A percentile compares a stretch with the other conserved stretches of the same genome.
phyloP scores from a whole-genome alignment of 2,329 filamentous ascomycete species.

The Westerdykella aurantiaca region DNA sequence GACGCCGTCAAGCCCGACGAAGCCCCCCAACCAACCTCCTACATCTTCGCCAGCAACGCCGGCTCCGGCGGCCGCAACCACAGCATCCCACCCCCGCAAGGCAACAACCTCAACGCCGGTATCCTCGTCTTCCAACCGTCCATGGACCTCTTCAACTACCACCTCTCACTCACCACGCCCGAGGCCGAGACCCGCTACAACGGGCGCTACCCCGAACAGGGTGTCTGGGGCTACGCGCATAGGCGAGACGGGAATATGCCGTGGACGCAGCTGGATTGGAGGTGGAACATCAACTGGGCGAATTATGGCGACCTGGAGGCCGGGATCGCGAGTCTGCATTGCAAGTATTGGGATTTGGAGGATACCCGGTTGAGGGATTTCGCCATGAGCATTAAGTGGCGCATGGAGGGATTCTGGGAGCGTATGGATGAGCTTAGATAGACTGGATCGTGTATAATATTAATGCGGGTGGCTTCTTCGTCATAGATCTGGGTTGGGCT shows the following conservation, averaged over 20 bases:
- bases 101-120: slow-evolving; percentile 36
- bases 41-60: slow-evolving; percentile 38
- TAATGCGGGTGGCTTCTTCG: no score
- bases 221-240: slow-evolving; percentile 43
- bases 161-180: slow-evolving; percentile 37
- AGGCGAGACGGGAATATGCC: slow-evolving; percentile 39
- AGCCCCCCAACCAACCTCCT: slow-evolving; percentile 32
- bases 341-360: slow-evolving; percentile 32
- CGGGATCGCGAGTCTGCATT: slow-evolving; percentile 36
- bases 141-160: slow-evolving; percentile 35
- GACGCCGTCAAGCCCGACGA: slow-evolving; percentile 33
- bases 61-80: slow-evolving; percentile 30
- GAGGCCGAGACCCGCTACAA: no score
- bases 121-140: slow-evolving; percentile 41
- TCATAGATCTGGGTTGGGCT: no score
- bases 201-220: no score
- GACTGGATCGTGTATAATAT: no score
- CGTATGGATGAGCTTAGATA: no score
- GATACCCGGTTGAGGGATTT: no score
- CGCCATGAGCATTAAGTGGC: no score
- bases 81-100: slow-evolving; percentile 33
- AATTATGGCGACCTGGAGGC: slow-evolving; percentile 29
- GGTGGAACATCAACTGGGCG: slow-evolving; percentile 40
- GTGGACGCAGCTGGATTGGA: slow-evolving; percentile 36
- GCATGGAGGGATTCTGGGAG: no score